A percentile compares a stretch with the other conserved stretches of the same genome.
phyloP scores from a whole-genome alignment of 1,284 basidiomycete genomes.

The Chondrostereum purpureum region DNA sequence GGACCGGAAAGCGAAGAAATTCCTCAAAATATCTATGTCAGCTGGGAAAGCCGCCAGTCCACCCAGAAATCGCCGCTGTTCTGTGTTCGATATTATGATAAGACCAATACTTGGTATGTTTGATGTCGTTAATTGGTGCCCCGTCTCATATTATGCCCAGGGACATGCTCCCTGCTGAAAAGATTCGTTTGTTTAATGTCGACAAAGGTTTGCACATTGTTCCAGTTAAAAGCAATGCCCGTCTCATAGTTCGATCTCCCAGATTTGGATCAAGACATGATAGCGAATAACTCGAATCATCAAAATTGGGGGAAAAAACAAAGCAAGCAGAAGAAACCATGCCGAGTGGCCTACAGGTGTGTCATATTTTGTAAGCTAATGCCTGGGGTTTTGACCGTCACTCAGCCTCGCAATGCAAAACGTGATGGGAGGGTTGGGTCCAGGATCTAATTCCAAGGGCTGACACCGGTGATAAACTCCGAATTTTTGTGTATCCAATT shows the following conservation, averaged over 20 bases:
- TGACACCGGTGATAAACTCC: no score
- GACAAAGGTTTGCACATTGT: constrained; percentile 46
- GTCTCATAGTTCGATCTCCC: constrained; percentile 1
- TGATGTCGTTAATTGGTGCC: neutral
- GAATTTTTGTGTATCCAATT: no score
- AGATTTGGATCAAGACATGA: constrained; percentile 49
- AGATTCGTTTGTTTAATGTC: constrained; percentile 51
- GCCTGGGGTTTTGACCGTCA: no score
- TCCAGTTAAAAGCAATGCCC: neutral
- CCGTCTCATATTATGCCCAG: constrained; percentile 22
- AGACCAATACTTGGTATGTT: constrained; percentile 48
- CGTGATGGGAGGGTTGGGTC: no score
- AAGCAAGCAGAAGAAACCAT: constrained; percentile 33
- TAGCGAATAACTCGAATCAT: constrained; percentile 32
- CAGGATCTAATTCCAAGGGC: no score
- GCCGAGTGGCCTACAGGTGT: constrained; percentile 43
- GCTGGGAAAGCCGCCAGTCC: constrained; percentile 24
- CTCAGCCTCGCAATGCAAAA: no score
- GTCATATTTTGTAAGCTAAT: no score
- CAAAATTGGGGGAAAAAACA: constrained; percentile 46
- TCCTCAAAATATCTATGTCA: constrained; percentile 35
- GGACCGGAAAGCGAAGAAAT: constrained; percentile 46
- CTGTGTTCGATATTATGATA: constrained; percentile 68
- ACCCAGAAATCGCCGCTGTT: constrained; percentile 33
- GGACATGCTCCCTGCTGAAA: constrained; percentile 46